Base-by-base conservation (phyloP, 371 early-diverging fungal species). In the Umbelopsis sp. region DNA sequence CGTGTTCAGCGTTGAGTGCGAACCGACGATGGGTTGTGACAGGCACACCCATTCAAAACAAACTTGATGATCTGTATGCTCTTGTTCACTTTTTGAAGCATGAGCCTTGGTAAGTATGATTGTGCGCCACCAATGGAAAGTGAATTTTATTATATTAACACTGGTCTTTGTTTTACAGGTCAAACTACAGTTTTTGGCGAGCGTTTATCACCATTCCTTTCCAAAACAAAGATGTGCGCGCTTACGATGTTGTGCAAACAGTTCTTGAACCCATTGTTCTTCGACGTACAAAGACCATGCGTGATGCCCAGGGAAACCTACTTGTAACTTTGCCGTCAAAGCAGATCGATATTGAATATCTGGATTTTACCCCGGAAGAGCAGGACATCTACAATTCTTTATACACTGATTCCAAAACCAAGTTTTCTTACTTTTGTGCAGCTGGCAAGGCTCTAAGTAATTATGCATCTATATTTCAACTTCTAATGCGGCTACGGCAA, bases 1-100 rank as follows among this genome's bases (percentile, higher is more conserved):
- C 88, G 0, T 88, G 87, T 51, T 82, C 73, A 50, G 82, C 75
- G n/a, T 63, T 96, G 22, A 76, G 79, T 45, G 86, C 90, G n/a
- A 71, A 71, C 18, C 81, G 92, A 48, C 79, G 94, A 50, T 94
- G 96, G 92, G 88, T 90, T 0, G 82, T 96, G 0, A 93, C 93
- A 3, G 93, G 92, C 5, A 92, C 93, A 9, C 93, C 93, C 29
- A 90, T 92, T 46, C 86, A 87, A 76, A 89, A 88, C 74, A 92
- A 91, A 68, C 72, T 93, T 12, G 88, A 86, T 66, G 97, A 97
- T 75, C 73, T 97, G 8, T 97, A 85, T 81, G 85, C 94, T 6
- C 77, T 97, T 10, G 86, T 96, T 0, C 86, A 89, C 44, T 97
- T 94, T 71, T 80, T 97, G 20, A 85, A 85, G 29, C 76, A 89